A percentile compares a stretch with the other conserved stretches of the same genome.
Evolutionary conservation across 192 early-diverging fungal genomes (phyloP).

Genomic region (Kickxella alabastrina): DNA sequence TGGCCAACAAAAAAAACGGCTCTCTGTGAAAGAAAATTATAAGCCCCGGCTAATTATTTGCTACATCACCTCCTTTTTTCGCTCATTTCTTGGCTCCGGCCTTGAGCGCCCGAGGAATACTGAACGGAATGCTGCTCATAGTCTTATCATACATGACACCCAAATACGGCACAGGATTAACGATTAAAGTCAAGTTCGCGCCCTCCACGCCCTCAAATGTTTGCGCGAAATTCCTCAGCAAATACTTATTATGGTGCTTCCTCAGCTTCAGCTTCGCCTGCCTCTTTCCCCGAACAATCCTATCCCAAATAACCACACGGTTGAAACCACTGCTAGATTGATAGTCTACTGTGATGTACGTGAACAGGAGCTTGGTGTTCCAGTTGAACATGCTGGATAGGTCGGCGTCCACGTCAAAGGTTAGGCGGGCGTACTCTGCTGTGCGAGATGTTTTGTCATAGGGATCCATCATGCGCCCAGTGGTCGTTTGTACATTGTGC

Average conservation of each 20-base stretch:
- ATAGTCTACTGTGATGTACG: conserved; percentile 45
- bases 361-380: conserved; percentile 51
- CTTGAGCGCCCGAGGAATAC: conserved; percentile 22
- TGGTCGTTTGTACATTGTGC: conserved; percentile 39
- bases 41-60: no score
- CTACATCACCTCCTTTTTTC: neutral
- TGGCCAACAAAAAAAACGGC: neutral
- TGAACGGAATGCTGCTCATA: conserved; percentile 27
- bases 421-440: conserved; percentile 43
- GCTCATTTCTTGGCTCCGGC: conserved; percentile 1
- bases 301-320: conserved; percentile 47
- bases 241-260: conserved; percentile 51
- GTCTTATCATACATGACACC: conserved; percentile 50
- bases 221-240: conserved; percentile 34
- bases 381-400: conserved; percentile 50
- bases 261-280: conserved; percentile 43
- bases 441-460: conserved; percentile 32
- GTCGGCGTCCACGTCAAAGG: conserved; percentile 51
- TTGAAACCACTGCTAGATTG: conserved; percentile 27
- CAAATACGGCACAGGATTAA: conserved; percentile 51
- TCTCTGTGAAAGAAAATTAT: no score
- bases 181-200: conserved; percentile 43
- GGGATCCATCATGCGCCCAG: conserved; percentile 38
- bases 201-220: conserved; percentile 33
- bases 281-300: conserved; percentile 33